A percentile compares a stretch with the other conserved stretches of the same genome.
phyloP scores from a whole-genome alignment of 495 filamentous ascomycete genomes.

The Hypomontagnella submonticulosa region DNA sequence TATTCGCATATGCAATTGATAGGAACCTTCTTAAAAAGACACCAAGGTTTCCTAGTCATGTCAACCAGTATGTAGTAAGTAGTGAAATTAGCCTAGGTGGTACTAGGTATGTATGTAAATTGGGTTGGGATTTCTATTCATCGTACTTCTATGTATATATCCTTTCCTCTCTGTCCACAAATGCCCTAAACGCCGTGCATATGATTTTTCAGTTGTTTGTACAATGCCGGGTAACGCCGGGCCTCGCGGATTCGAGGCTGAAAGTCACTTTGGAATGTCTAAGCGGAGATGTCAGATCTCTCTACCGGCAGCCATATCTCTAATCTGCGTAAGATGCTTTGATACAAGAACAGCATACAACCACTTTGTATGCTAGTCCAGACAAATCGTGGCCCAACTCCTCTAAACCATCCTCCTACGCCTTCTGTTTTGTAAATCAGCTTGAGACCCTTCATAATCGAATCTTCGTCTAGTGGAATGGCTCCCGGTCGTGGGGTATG shows the following conservation, averaged over 20 bases:
- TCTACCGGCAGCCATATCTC: slow-evolving; percentile 62
- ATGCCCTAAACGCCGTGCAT: slow-evolving; percentile 48
- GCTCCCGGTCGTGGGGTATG: slow-evolving; percentile 78
- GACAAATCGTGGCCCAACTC: slow-evolving; percentile 91
- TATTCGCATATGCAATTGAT: too few relatives aligned
- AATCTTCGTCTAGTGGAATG: slow-evolving; percentile 84
- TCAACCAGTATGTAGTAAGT: too few relatives aligned
- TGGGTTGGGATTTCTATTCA: slow-evolving; percentile 35
- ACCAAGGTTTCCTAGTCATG: too few relatives aligned
- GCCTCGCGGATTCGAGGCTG: slow-evolving; percentile 4
- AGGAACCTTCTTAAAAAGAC: too few relatives aligned
- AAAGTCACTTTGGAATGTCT: slow-evolving; percentile 10
- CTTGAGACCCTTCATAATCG: slow-evolving; percentile 83
- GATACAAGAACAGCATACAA: slow-evolving; percentile 97
- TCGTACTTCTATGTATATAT: slow-evolving; percentile 29
- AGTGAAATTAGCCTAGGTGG: too few relatives aligned
- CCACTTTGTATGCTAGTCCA: slow-evolving; percentile 98
- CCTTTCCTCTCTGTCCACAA: slow-evolving; percentile 17
- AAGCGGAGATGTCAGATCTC: slow-evolving; percentile 40
- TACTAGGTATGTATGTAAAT: slow-evolving; percentile 10
- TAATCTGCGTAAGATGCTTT: slow-evolving; percentile 82
- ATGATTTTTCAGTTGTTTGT: slow-evolving; percentile 38
- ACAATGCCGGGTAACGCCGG: slow-evolving; percentile 18
- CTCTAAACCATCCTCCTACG: slow-evolving; percentile 89
- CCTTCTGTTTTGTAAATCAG: slow-evolving; percentile 92